Conservation (phyloP, 768 basidiomycete species). For the Lactarius evosmus region DNA sequence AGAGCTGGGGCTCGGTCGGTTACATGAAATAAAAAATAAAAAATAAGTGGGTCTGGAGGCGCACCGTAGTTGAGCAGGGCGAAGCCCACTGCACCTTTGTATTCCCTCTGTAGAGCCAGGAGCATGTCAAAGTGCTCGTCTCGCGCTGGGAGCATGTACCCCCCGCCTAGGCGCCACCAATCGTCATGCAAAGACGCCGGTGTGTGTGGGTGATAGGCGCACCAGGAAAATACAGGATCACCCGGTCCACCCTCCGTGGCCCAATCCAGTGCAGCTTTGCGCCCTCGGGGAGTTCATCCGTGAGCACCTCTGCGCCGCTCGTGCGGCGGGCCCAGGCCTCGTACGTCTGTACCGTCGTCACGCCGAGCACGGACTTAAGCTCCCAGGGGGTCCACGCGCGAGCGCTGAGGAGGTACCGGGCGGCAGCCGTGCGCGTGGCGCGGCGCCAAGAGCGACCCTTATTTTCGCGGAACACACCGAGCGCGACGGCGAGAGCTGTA, state of each 20-base stretch:
- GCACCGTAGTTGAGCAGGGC: constrained; percentile 13
- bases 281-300: constrained; percentile 7
- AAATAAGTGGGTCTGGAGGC: not conserved
- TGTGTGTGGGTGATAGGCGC: not conserved
- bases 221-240: constrained; percentile 18
- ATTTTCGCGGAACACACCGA: constrained; percentile 9
- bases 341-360: constrained; percentile 1
- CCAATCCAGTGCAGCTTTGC: constrained; percentile 20
- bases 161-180: constrained; percentile 4
- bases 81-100: constrained; percentile 7
- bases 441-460: constrained; percentile 15
- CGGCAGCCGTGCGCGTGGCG: not conserved
- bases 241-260: constrained; percentile 2
- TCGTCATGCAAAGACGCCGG: no score
- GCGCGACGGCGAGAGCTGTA: not conserved
- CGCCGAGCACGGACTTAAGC: not conserved
- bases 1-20: not conserved
- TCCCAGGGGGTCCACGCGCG: not conserved
- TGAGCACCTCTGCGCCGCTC: not conserved
- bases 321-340: not conserved
- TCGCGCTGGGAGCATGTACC: not conserved
- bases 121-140: constrained; percentile 6
- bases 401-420: not conserved
- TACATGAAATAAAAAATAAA: no score
- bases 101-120: constrained; percentile 6